Evolutionary conservation across 2,329 filamentous ascomycete genomes (phyloP).

Genomic region (Pseudogymnoascus sp.): DNA sequence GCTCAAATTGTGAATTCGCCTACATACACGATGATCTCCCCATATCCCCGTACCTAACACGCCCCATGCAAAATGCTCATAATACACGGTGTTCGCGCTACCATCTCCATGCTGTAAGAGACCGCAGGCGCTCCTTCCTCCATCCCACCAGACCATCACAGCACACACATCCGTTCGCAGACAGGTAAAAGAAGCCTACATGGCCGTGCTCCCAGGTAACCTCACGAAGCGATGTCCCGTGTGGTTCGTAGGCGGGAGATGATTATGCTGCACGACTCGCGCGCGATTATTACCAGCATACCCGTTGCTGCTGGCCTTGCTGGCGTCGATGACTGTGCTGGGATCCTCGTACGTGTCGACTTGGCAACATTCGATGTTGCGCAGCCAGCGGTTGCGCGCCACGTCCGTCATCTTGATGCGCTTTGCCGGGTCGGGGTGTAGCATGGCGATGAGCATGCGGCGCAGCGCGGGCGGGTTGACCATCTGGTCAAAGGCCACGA

Average conservation of each 20-base stretch:
- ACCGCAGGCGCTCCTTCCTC: background rate
- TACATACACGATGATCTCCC: background rate
- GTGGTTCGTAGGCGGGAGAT: constrained; percentile 22
- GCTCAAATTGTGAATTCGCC: background rate
- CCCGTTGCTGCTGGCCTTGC: constrained; percentile 42
- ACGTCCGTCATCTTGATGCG: constrained; percentile 63
- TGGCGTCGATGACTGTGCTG: constrained; percentile 51
- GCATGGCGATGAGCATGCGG: constrained; percentile 68
- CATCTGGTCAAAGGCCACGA: constrained; percentile 53
- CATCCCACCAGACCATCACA: background rate
- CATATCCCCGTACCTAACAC: background rate
- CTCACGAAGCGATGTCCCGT: constrained; percentile 24
- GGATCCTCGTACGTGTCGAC: constrained; percentile 60
- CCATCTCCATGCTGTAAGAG: background rate
- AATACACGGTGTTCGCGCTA: background rate
- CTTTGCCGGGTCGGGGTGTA: constrained; percentile 65
- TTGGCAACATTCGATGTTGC: constrained; percentile 70
- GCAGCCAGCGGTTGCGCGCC: constrained; percentile 62
- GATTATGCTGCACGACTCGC: constrained; percentile 29
- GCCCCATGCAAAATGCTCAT: background rate
- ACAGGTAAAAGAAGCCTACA: constrained; percentile 14
- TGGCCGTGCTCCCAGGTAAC: constrained; percentile 24
- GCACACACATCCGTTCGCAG: background rate
- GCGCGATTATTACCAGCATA: constrained; percentile 32
- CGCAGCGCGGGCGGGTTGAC: constrained; percentile 61